These are phyloP conservation scores for Calophaca sinica DNA, from an alignment of 306 rosid genomes.

Conservation along the genomic window DNA sequence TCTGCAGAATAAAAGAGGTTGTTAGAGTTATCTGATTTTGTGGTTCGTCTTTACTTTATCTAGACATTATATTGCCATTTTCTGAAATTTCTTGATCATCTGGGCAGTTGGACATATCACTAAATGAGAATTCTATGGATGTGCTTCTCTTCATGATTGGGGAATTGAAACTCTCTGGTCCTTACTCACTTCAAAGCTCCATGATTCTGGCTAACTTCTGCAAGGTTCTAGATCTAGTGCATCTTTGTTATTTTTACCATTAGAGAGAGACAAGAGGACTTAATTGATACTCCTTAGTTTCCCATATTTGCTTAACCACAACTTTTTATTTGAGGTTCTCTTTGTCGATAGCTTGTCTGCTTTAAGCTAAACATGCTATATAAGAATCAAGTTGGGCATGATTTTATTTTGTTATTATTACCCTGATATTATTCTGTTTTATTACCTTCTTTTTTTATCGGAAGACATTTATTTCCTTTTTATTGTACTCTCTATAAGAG, in stretches of 20 bases:
- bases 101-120: slow-evolving; percentile 72
- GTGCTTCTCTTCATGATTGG: slow-evolving; percentile 83
- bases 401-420: too few relatives aligned
- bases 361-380: slow-evolving; percentile 17
- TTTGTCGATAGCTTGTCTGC: slow-evolving; percentile 17
- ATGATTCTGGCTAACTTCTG: slow-evolving; percentile 75
- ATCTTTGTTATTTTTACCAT: slow-evolving; percentile 29
- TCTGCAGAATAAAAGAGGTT: slow-evolving; percentile 82
- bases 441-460: too few relatives aligned
- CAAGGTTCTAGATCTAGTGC: slow-evolving; percentile 66
- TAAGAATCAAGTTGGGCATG: too few relatives aligned
- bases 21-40: slow-evolving; percentile 45
- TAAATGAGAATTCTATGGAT: slow-evolving; percentile 85
- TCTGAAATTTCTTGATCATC: slow-evolving; percentile 46
- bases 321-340: slow-evolving; percentile 22
- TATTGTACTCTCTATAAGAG: too few relatives aligned
- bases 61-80: slow-evolving; percentile 26
- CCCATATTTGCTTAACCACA: slow-evolving; percentile 33
- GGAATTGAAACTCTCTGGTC: slow-evolving; percentile 81
- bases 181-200: slow-evolving; percentile 75
- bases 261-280: slow-evolving; percentile 31
- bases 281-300: slow-evolving; percentile 36
- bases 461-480: too few relatives aligned
- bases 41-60: slow-evolving; percentile 40
- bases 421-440: too few relatives aligned